phyloP scores from a whole-genome alignment of 1,139 yeast species.

The Schwanniomyces etchellsii region DNA sequence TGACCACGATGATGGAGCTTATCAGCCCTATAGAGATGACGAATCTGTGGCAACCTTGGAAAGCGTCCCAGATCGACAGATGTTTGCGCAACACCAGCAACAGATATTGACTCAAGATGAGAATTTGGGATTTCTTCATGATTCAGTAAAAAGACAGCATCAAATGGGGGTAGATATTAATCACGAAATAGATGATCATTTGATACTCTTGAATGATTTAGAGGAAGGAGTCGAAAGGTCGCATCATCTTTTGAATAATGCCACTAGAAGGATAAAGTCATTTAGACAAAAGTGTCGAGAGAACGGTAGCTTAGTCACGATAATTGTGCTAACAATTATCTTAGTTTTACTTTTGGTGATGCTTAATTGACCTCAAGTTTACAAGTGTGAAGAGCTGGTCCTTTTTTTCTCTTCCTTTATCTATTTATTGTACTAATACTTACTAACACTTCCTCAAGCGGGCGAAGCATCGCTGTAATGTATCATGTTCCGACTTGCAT shows the following conservation, averaged over 20 bases:
- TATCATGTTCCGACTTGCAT: no score
- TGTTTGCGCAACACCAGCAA: slow-evolving; percentile 68
- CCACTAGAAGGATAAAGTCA: slow-evolving; percentile 46
- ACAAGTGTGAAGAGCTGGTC: no score
- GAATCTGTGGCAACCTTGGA: slow-evolving; percentile 17
- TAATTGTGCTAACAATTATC: slow-evolving; percentile 55
- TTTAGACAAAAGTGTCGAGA: slow-evolving; percentile 57
- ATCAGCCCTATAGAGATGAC: slow-evolving; percentile 43
- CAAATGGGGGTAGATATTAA: slow-evolving; percentile 60
- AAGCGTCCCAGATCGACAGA: slow-evolving; percentile 39
- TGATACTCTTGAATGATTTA: slow-evolving; percentile 63
- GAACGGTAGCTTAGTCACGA: slow-evolving; percentile 70
- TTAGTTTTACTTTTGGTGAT: slow-evolving; percentile 55
- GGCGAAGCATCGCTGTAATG: no score
- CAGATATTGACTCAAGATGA: slow-evolving; percentile 58
- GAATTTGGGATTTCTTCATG: slow-evolving; percentile 51
- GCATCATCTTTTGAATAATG: slow-evolving; percentile 45
- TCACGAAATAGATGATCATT: slow-evolving; percentile 62
- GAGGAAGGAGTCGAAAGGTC: slow-evolving; percentile 62
- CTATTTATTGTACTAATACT: background rate
- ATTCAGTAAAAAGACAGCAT: slow-evolving; percentile 60
- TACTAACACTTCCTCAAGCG: background rate
- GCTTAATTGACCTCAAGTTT: slow-evolving; percentile 32
- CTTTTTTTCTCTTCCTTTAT: no score
- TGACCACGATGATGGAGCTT: slow-evolving; percentile 6